Conservation (phyloP, 345 rosid genomes). For the Hibiscus tridactylites region DNA sequence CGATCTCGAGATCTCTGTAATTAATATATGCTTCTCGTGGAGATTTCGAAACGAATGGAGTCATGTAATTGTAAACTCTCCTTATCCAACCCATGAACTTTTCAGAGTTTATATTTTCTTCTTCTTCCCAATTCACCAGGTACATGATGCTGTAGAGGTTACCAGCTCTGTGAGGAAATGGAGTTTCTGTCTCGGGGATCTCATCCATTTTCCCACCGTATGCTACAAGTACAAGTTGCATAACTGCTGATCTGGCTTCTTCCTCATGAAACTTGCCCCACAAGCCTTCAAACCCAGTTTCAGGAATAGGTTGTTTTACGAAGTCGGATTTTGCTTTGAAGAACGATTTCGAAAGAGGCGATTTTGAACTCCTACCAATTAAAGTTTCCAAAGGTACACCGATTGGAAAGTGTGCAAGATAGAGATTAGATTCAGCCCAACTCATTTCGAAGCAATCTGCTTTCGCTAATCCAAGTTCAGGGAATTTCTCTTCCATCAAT, state of each 20-base stretch:
- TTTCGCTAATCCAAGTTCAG: no score
- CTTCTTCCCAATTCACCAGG: slow-evolving; percentile 34
- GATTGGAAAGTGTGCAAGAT: no score
- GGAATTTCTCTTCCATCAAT: no score
- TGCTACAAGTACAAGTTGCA: slow-evolving; percentile 36
- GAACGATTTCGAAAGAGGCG: no score
- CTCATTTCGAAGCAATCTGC: no score
- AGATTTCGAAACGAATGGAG: slow-evolving; percentile 49
- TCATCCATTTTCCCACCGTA: slow-evolving; percentile 57
- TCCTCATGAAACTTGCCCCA: slow-evolving; percentile 39
- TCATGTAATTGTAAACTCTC: slow-evolving; percentile 41
- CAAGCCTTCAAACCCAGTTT: not conserved
- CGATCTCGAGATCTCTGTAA: slow-evolving; percentile 53
- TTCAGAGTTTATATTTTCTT: slow-evolving; percentile 14
- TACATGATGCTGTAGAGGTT: slow-evolving; percentile 49
- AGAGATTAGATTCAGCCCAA: no score
- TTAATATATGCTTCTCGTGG: slow-evolving; percentile 54
- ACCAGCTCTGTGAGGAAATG: slow-evolving; percentile 57
- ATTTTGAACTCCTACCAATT: no score
- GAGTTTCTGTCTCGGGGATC: slow-evolving; percentile 25
- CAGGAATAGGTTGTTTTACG: no score
- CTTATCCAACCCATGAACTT: slow-evolving; percentile 21
- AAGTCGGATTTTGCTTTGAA: no score
- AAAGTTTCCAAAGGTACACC: no score
- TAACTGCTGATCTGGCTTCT: slow-evolving; percentile 25